Evolutionary conservation across 2,329 filamentous ascomycete genomes (phyloP), one percentile per base, ranked within the genome.

Genomic region (Fusarium sp.): DNA sequence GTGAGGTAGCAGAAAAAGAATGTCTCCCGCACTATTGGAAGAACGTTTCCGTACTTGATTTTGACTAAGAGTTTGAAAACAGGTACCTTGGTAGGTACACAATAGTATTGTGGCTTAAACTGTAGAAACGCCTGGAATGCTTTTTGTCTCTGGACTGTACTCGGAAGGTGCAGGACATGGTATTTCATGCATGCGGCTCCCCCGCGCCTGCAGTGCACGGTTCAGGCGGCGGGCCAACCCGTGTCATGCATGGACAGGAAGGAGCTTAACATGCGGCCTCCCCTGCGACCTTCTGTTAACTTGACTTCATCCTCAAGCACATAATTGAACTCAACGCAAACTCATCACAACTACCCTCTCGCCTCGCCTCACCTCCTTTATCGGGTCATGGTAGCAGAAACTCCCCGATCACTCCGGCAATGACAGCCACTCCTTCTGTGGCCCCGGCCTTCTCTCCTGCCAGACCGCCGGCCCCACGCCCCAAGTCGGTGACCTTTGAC

Each of bases 351-450:
- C 16, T 25, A 44, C 34, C 53, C 46, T 42, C 46, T 34, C 32
- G 24, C 12, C n/a, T 42, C 47, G 22, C 32, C 40, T n/a, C 40
- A 14, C 13, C 45, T 66, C 34, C 45, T 37, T 42, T 55, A 16
- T 57, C 61, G 60, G 74, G 77, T 69, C 71, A 79, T 79, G 77
- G 66, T 65, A 66, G 51, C 57, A 56, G 49, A 65, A 57, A 53
- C 48, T 61, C 54, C 45, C 48, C 54, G 34, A 65, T 47, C 56
- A 48, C 61, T 54, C 59, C 74, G 75, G 73, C 65, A 75, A 79
- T 79, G 77, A 76, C 74, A 63, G 71, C 75, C 61, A 57, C 54
- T 56, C 32, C 70, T 40, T 53, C 65, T 54, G 34, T 66, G 48
- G 57, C 69, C 56, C 70, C 67, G 55, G 66, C 71, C 67, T 49